Evolutionary conservation across 257 asterid species (phyloP), one percentile per base, ranked within the genome.

Genomic region (Nicotiana sylvestris): DNA sequence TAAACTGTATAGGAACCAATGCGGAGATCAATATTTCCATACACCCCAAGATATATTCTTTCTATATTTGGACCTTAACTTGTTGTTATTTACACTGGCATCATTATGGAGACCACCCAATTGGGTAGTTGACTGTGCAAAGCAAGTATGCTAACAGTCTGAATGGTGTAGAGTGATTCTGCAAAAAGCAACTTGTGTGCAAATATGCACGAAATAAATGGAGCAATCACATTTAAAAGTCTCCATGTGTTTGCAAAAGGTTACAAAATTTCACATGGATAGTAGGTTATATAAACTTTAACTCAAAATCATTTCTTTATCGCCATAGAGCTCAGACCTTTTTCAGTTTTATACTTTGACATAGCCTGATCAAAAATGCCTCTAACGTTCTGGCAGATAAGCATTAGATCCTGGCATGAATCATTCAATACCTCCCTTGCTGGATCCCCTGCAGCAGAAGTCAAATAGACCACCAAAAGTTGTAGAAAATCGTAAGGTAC

Each of bases 351-450:
- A 89, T 86, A 92, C 86, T 90, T 90, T 80, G 15, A 29, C 53
- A 89, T 89, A 56, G 97, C 97, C 78, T 88, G 88, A 65, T 92
- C 94, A 84, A 93, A 89, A 29, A 92, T 90, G 86, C 88, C 86
- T 61, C 92, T 84, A 32, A 92, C 90, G 65, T 91, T 92, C 90
- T 89, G 91, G 83, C 98, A 90, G 43, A 88, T 81, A 11, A 87
- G 91, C 93, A 89, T 95, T 77, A 93, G 88, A 86, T 95, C 93
- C 86, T 93, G 92, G 87, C 97, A 88, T 0, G 98, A 88, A 85
- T 93, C 97, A 66, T 91, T 91, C 85, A 95, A 65, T 57, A 91
- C 98, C 86, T 95, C 95, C 3, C 97, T 86, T 27, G 98, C 96
- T n/a, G 94, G 86, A 64, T 95, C 95, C 55, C 98, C 98, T 95